Evolutionary conservation across 345 rosid species (phyloP), one percentile per base, ranked within the genome.

Genomic region (Lumnitzera racemosa): DNA sequence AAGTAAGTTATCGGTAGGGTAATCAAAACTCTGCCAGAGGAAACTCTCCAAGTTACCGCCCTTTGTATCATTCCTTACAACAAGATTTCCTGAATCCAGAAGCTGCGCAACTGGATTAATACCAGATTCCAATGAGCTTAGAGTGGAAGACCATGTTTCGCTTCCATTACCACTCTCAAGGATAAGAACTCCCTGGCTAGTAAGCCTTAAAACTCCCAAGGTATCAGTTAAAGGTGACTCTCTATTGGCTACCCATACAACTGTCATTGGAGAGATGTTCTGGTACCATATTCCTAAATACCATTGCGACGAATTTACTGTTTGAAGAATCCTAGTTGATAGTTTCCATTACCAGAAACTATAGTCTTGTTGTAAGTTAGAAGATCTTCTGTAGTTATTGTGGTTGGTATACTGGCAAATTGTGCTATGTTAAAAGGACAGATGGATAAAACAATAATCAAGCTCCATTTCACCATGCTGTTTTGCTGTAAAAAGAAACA

Each of bases 171-270:
- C 14, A 53, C 23, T 29, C 14, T 20, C 27, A 53, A 53, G 56
- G 12, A 11, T 24, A 17, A 53, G 56, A 9, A 53, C 27, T 53
- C 56, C 56, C 13, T 53, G 12, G 27, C 27, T 29, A 53, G 56
- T 53, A 13, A 53, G 56, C 27, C 27, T 24, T 29, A 53, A 23
- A 53, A 15, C 27, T 8, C 27, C 56, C 13, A 31, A n/a, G 12
- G 56, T 23, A 47, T 63, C 68, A 24, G 12, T 12, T 3, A 69
- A 12, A 2, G 68, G 68, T 16, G 13, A 48, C 13, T 58, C 56
- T 53, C 73, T 53, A 27, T 69, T 63, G 51, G 73, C 73, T 23
- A 69, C 68, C 73, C 68, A 63, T 3, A 69, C 73, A 11, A 63
- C 68, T 1, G 73, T 58, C 5, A 4, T 15, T 4, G 17, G 24